phyloP scores from a whole-genome alignment of 257 asterid genomes.

The Cordia subcordata region DNA sequence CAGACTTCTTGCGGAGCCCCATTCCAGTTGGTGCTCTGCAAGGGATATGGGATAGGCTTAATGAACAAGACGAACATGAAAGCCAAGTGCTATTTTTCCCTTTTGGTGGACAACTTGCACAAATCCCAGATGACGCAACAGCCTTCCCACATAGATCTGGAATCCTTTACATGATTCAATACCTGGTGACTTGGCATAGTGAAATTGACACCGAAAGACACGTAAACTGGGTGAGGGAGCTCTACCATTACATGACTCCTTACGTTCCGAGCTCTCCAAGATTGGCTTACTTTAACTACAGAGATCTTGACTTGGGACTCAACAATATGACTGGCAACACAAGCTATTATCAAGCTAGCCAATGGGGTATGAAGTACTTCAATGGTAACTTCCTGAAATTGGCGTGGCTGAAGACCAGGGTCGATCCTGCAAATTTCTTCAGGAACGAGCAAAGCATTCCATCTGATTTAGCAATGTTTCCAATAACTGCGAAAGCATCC shows the following conservation, averaged over 20 bases:
- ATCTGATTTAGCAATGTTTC: no score
- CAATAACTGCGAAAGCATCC: no score
- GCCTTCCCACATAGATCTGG: no score
- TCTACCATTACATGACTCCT: background rate
- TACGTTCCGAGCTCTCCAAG: background rate
- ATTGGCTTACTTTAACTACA: background rate
- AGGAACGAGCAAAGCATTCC: constrained; percentile 1
- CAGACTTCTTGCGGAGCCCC: no score
- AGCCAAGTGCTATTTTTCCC: no score
- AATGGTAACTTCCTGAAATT: background rate
- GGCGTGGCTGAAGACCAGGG: background rate
- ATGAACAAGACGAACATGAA: no score
- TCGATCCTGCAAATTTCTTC: constrained; percentile 2
- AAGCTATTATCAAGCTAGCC: background rate
- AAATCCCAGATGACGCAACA: no score
- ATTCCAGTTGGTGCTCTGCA: no score
- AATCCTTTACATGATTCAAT: no score
- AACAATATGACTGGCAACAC: background rate
- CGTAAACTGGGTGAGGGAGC: background rate
- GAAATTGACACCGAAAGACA: background rate
- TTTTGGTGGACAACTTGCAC: no score
- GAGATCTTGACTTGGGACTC: constrained; percentile 1
- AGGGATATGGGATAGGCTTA: no score
- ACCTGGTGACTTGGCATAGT: no score
- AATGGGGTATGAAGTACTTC: background rate